phyloP scores from a whole-genome alignment of 148 eudicot species.

The Chenopodium formosanum region DNA sequence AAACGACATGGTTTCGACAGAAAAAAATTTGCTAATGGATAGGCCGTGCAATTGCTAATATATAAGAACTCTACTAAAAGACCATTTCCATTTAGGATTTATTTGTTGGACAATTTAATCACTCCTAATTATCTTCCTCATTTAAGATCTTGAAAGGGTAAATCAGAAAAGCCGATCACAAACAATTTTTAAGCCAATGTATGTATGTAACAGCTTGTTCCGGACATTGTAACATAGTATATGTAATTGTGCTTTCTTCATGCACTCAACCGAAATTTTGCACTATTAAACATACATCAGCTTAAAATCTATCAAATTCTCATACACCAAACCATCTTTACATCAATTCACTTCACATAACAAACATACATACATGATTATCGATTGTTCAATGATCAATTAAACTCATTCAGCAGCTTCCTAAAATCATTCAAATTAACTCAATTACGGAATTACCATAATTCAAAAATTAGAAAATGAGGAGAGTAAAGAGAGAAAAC shows the following conservation, averaged over 20 bases:
- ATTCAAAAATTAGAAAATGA: neutral
- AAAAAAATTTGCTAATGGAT: no score
- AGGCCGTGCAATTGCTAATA: no score
- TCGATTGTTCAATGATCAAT: neutral
- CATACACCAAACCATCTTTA: neutral
- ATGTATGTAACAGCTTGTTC: neutral
- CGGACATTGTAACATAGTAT: neutral
- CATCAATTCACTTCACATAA: neutral
- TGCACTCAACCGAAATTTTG: no score
- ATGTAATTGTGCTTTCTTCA: neutral
- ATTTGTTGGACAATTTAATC: no score
- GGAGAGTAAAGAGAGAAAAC: conserved; percentile 31
- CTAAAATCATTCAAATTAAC: neutral
- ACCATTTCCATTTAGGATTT: no score
- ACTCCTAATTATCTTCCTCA: no score
- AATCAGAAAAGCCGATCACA: no score
- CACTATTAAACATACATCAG: no score
- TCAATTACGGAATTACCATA: neutral
- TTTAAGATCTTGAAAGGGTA: no score
- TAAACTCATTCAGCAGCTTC: neutral
- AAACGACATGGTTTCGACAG: no score
- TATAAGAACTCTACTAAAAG: no score
- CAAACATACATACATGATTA: neutral
- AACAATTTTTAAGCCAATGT: neutral
- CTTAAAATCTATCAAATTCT: neutral